Percentiles rank a stretch among this genome's conserved stretches.
These are phyloP conservation scores for Talaromyces sp. DNA, from an alignment of 2,329 filamentous ascomycete genomes.

Conservation along the genomic window DNA sequence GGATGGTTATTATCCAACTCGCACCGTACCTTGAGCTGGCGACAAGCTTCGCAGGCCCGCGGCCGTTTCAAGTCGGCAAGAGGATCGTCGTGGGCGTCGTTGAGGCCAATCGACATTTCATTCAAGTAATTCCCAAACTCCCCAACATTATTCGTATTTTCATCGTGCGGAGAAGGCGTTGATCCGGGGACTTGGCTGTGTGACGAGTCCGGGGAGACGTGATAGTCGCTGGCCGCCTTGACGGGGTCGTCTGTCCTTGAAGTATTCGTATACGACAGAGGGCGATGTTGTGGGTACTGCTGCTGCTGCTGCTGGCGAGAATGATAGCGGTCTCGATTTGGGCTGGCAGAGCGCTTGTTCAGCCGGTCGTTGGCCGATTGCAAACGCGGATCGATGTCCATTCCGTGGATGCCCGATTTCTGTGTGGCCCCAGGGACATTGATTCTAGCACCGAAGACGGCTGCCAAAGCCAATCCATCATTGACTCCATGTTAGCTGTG, in stretches of 20 bases:
- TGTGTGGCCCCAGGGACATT: neutral
- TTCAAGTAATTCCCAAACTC: slow-evolving; percentile 5
- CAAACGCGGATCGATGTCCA: slow-evolving; percentile 33
- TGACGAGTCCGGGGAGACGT: slow-evolving; percentile 22
- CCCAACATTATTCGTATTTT: slow-evolving; percentile 10
- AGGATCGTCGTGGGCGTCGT: slow-evolving; percentile 20
- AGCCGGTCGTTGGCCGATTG: slow-evolving; percentile 16
- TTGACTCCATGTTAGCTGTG: slow-evolving; percentile 1
- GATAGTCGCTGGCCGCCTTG: slow-evolving; percentile 13
- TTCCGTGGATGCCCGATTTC: slow-evolving; percentile 10
- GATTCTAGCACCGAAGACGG: neutral
- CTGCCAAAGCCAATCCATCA: slow-evolving; percentile 1
- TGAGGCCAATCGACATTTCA: slow-evolving; percentile 8
- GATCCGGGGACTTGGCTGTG: slow-evolving; percentile 13
- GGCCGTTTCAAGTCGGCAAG: slow-evolving; percentile 58
- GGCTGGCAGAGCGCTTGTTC: slow-evolving; percentile 4
- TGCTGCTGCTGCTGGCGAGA: neutral
- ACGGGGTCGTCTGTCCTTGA: neutral
- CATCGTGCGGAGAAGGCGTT: slow-evolving; percentile 13
- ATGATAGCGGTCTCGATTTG: neutral
- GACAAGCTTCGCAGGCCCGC: slow-evolving; percentile 71
- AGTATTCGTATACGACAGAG: neutral
- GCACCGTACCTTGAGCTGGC: slow-evolving; percentile 76
- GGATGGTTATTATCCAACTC: slow-evolving; percentile 64
- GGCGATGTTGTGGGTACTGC: neutral